Evolutionary conservation across 768 basidiomycete genomes (phyloP), one percentile per base, ranked within the genome.

Genomic region (Boletus edulis): DNA sequence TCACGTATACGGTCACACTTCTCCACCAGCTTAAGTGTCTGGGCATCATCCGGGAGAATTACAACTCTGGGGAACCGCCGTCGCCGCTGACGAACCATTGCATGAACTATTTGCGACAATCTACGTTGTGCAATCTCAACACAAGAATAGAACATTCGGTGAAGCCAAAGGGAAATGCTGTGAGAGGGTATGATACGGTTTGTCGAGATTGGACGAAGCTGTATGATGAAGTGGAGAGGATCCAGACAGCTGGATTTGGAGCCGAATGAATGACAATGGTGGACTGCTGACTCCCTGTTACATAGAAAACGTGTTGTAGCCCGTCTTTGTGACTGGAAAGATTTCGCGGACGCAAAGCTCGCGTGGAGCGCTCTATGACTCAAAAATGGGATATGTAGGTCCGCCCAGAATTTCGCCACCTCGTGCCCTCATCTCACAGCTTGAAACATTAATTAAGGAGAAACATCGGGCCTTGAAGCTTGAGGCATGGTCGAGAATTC

Each of bases 181-280:
- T 46, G 29, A 60, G 58, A 22, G 58, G 52, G 37, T 61, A 55
- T 4, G 58, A 60, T 14, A 17, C 40, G 15, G 49, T 55, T 6
- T 60, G 58, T 47, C 58, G 43, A 20, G 58, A 60, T 31, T 59
- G 58, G 47, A 59, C 52, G 12, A 57, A 56, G 44, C 2, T 57
- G 51, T 60, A 55, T 37, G 47, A 49, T 17, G 44, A 60, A 29
- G 58, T 50, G 9, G 58, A 60, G 48, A 50, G 48, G 35, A 55
- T 57, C 13, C 58, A 59, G 13, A 40, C 10, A 11, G n/a, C 24
- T 9, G 40, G 4, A 13, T 15, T 44, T 24, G 46, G 20, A 5
- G 29, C 35, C 15, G 46, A 14, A 39, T 42, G 46, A 14, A 39
- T 42, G 38, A 40, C 14, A 12, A 20, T 11, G 15, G 4, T 10